Conservation (phyloP, 2,329 filamentous ascomycete species). For the Exophiala alcalophila region DNA sequence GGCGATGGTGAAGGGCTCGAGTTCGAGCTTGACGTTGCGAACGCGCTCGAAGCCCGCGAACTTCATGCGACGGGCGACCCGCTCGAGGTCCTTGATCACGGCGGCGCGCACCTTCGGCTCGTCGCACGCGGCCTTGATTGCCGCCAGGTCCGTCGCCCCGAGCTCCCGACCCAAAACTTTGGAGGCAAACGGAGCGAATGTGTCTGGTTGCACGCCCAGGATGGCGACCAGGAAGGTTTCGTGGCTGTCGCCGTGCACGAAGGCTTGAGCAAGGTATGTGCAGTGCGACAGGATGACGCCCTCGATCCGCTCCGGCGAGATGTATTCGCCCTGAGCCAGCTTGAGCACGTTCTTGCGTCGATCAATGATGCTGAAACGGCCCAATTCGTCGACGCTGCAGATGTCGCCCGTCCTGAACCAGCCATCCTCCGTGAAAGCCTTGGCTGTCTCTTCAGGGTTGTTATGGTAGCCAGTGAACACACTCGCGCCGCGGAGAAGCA, state of each 20-base stretch:
- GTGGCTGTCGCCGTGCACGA: constrained; percentile 84
- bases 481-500: constrained; percentile 75
- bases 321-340: constrained; percentile 95
- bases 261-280: constrained; percentile 73
- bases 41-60: constrained; percentile 91
- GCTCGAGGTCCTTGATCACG: constrained; percentile 74
- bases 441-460: constrained; percentile 81
- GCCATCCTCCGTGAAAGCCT: constrained; percentile 78
- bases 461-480: constrained; percentile 87
- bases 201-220: constrained; percentile 81
- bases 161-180: constrained; percentile 70
- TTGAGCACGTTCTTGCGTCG: constrained; percentile 99
- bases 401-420: constrained; percentile 99
- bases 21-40: constrained; percentile 66
- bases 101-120: constrained; percentile 71
- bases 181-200: constrained; percentile 76
- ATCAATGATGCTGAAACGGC: constrained; percentile 90
- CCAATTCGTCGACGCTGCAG: constrained; percentile 75
- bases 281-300: constrained; percentile 85
- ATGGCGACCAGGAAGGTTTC: constrained; percentile 80
- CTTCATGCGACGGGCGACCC: constrained; percentile 75
- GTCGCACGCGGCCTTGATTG: constrained; percentile 63
- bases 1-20: constrained; percentile 90
- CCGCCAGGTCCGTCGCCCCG: constrained; percentile 60
- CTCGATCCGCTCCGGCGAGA: constrained; percentile 94